Base-by-base conservation (phyloP, 768 basidiomycete genomes). In the Serpula lacrymans region DNA sequence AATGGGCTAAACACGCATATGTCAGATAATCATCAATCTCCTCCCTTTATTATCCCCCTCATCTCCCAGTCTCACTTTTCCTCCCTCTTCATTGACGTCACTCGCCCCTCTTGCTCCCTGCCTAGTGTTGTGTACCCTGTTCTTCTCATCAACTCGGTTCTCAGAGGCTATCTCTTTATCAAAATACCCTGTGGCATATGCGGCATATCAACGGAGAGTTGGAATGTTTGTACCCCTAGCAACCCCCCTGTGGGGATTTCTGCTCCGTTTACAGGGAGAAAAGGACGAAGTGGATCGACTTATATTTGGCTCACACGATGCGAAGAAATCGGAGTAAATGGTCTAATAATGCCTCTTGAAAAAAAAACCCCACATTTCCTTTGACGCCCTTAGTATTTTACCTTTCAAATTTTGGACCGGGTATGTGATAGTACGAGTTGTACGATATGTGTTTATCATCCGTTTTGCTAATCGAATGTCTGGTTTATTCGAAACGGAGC, bases 161-260 rank as follows among this genome's bases (percentile, higher is more conserved):
- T 88, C 91, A 0, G 94, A 97, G 65, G 71, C 71, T 26, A 92
- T 97, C 52, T 82, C 88, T 5, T 49, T 54, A 23, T 59, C 70
- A 35, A 96, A 96, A 58, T 92, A 91, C 54, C 77, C 83, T 2
- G 62, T 62, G 12, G 74, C 68, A 3, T 96, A 95, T 60, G 55
- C 56, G 5, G 76, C 80, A 4, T 96, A 94, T 59, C 80, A 81
- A 53, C 55, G 69, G 42, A 77, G 91, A 16, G 91, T 95, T 4
- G 82, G 76, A 10, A 91, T 91, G 84, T 94, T 95, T 55, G 48
- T 67, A 7, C 79, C 80, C 2, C 37, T 67, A 12, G 42, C 59
- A 23, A 81, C 79, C 0, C 51, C 65, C 1, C 60, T 75, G 23
- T 76, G 63, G 57, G 78, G 67, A 11, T 26, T 59, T 3, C 47